Conservation (phyloP, 2,329 filamentous ascomycete genomes). For the Paecilomyces dactylethromorphus region DNA sequence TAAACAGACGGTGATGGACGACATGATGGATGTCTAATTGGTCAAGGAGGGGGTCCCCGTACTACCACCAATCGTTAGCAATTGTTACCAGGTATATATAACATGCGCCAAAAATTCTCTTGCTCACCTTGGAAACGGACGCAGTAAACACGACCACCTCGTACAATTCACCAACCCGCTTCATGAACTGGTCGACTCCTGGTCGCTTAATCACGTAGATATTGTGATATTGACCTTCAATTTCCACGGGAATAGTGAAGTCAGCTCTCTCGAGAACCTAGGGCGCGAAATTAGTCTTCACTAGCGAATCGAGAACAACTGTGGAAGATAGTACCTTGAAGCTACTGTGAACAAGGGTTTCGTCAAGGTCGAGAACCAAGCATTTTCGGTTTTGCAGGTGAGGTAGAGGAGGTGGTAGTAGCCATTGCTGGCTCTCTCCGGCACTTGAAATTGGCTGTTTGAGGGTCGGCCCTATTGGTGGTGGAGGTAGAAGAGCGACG, state of each 20-base stretch:
- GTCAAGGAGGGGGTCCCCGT: conserved; percentile 91
- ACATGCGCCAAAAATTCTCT: conserved; percentile 3
- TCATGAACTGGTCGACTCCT: conserved; percentile 99
- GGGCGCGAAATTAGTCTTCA: conserved; percentile 5
- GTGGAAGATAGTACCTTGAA: conserved; percentile 67
- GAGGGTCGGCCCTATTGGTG: conserved; percentile 38
- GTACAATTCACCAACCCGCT: conserved; percentile 92
- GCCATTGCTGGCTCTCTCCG: conserved; percentile 55
- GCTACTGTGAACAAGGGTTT: conserved; percentile 95
- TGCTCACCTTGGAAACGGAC: conserved; percentile 85
- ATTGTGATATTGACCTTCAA: conserved; percentile 98
- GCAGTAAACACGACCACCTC: conserved; percentile 98
- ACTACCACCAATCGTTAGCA: conserved; percentile 46
- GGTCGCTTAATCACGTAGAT: conserved; percentile 99
- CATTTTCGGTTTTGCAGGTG: conserved; percentile 86
- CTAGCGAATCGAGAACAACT: conserved; percentile 4
- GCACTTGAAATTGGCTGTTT: conserved; percentile 24
- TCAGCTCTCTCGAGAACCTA: conserved; percentile 96
- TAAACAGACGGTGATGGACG: conserved; percentile 91
- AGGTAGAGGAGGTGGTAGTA: conserved; percentile 75
- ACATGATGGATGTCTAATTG: conserved; percentile 97
- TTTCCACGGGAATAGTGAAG: conserved; percentile 97
- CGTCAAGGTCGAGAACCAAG: conserved; percentile 88
- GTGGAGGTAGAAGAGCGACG: conserved; percentile 51
- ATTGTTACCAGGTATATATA: conserved; percentile 1